Evolutionary conservation across 805 yeast species (phyloP), one percentile per base, ranked within the genome.

Genomic region (Candida nitratophila): DNA sequence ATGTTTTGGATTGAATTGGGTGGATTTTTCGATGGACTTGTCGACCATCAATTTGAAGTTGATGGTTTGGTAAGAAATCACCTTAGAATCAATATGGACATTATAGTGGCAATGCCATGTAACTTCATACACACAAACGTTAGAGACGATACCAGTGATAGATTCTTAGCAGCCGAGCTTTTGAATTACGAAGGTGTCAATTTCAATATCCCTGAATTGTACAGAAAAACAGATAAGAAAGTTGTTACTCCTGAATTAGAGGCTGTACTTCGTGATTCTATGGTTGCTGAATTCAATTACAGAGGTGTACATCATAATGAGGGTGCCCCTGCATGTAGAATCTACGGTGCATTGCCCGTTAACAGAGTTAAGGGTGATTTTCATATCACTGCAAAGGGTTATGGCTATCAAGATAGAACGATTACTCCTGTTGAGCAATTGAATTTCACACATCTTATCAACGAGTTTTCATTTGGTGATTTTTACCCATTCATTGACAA

Each of bases 391-490:
- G 88, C 86, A 2, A 80, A 76, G 53, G 95, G 95, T 0, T 66
- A 67, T 49, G 90, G 86, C 1, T 81, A 81, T 48, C 51, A 64
- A 33, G 81, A 73, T 48, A 63, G 76, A 46, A 66, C 76, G 39
- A 63, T 64, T 37, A 70, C 73, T 11, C 77, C 76, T 1, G 30
- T 56, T 8, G 77, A 77, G 34, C 64, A 72, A 20, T 64, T 86
- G 46, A 86, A 91, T 57, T 84, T 91, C 59, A 76, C 96, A 1
- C 99, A 93, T 63, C 78, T 79, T 5, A 82, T 93, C 47, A 77
- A 77, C 47, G 98, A 91, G 61, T 77, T 89, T 49, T 88, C 97
- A 11, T 91, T 82, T 64, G 99, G 99, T 14, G 86, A 79, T 32
- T 89, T 84, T 62, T 89, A 79, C 57, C 97, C 99, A 3, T 83